A percentile compares a stretch with the other conserved stretches of the same genome.
These are phyloP conservation scores for Cryptococcus sp. DNA, from an alignment of 1,284 basidiomycete species.

Conservation along the genomic window DNA sequence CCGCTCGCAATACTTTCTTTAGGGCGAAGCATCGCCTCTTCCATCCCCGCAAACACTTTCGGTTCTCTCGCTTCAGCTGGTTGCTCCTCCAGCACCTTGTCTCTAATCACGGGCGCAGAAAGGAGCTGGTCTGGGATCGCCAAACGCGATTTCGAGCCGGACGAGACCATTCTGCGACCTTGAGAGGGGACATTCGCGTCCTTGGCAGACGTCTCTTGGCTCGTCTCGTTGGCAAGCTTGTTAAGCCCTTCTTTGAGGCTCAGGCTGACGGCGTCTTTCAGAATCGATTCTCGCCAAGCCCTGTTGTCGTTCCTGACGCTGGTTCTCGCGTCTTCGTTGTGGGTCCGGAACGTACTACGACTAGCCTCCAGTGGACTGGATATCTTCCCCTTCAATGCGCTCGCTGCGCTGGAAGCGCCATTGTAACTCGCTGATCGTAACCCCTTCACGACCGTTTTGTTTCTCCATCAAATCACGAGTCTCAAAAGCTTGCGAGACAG, in stretches of 20 bases:
- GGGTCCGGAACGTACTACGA: not conserved
- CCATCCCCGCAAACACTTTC: conserved; percentile 5
- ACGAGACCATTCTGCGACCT: conserved; percentile 11
- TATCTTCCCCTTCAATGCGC: conserved; percentile 12
- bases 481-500: conserved; percentile 23
- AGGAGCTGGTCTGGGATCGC: conserved; percentile 20
- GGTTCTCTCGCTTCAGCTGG: not conserved
- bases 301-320: conserved; percentile 1
- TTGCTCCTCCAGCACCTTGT: not conserved
- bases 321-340: not conserved
- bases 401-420: not conserved
- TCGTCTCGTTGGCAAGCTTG: conserved; percentile 2
- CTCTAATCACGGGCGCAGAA: conserved; percentile 4
- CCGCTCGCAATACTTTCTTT: conserved; percentile 1
- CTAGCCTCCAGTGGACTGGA: conserved; percentile 18
- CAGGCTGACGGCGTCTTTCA: conserved; percentile 13
- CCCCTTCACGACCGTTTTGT: not conserved
- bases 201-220: not conserved
- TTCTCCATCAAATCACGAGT: not conserved
- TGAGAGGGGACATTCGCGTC: not conserved
- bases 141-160: conserved; percentile 14
- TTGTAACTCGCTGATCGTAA: not conserved
- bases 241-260: conserved; percentile 6
- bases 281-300: conserved; percentile 21
- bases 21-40: conserved; percentile 1